A percentile compares a stretch with the other conserved stretches of the same genome.
phyloP scores from a whole-genome alignment of 192 early-diverging fungal species.

The Thamnidium elegans region DNA sequence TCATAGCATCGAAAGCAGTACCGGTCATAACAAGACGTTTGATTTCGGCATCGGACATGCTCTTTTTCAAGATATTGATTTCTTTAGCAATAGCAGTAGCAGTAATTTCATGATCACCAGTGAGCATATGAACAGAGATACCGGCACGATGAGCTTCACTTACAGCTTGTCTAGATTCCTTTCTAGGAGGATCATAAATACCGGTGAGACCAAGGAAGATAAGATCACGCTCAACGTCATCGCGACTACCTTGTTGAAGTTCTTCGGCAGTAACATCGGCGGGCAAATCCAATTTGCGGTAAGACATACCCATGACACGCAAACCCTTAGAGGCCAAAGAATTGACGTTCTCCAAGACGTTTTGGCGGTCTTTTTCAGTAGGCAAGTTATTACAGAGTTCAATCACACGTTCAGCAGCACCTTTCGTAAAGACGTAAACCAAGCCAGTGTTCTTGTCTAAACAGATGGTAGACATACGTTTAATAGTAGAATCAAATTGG shows the following conservation, averaged over 20 bases:
- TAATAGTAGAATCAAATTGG: conserved; percentile 73
- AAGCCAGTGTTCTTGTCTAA: conserved; percentile 17
- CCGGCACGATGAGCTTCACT: conserved; percentile 81
- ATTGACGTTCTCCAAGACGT: conserved; percentile 59
- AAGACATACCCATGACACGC: conserved; percentile 84
- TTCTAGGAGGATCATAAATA: conserved; percentile 92
- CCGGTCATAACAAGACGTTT: conserved; percentile 77
- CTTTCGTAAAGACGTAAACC: conserved; percentile 73
- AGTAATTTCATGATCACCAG: conserved; percentile 90
- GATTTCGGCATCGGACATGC: conserved; percentile 36
- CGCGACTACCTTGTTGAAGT: conserved; percentile 33
- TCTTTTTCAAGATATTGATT: conserved; percentile 64
- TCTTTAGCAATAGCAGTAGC: conserved; percentile 91
- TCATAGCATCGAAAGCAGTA: conserved; percentile 78
- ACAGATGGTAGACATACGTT: conserved; percentile 89
- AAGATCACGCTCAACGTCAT: conserved; percentile 65
- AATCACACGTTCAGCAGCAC: conserved; percentile 87
- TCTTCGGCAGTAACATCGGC: conserved; percentile 26
- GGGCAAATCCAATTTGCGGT: conserved; percentile 44
- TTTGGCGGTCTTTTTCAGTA: conserved; percentile 31
- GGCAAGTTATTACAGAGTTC: conserved; percentile 56
- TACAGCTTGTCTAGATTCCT: conserved; percentile 63
- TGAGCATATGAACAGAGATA: conserved; percentile 94
- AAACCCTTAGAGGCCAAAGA: conserved; percentile 72
- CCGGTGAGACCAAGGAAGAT: conserved; percentile 85